Evolutionary conservation across 192 early-diverging fungal species (phyloP).

Genomic region (Lobosporangium transversale): DNA sequence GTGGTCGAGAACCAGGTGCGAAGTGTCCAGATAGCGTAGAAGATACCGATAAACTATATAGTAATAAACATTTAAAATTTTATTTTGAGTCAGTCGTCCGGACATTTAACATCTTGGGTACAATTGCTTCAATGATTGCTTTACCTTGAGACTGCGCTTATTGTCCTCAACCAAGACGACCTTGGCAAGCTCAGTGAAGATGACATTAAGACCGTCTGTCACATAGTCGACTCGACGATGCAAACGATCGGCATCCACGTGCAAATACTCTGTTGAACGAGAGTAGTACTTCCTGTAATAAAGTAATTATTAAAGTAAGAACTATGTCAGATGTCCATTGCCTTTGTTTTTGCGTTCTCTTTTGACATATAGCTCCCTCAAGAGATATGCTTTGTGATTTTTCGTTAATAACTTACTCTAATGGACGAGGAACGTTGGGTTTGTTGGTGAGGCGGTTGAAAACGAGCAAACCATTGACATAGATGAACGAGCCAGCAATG

Average conservation of each 20-base stretch:
- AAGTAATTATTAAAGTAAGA: not conserved
- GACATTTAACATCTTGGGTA: not conserved
- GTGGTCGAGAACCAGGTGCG: slow-evolving; percentile 53
- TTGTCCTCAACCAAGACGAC: slow-evolving; percentile 45
- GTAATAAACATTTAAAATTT: not conserved
- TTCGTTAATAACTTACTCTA: slow-evolving; percentile 26
- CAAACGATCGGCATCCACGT: slow-evolving; percentile 34
- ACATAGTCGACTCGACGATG: slow-evolving; percentile 48
- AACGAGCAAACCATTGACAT: slow-evolving; percentile 45
- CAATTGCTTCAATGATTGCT: not conserved
- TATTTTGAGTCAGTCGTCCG: not conserved
- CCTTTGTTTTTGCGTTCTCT: too few relatives aligned
- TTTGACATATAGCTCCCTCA: too few relatives aligned
- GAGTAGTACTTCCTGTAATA: slow-evolving; percentile 45
- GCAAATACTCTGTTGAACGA: slow-evolving; percentile 44
- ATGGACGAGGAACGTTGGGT: slow-evolving; percentile 26
- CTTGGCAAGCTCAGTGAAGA: slow-evolving; percentile 48
- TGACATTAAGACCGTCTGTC: slow-evolving; percentile 42
- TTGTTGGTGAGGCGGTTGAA: slow-evolving; percentile 51
- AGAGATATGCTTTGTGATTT: too few relatives aligned
- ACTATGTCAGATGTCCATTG: too few relatives aligned
- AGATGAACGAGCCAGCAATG: slow-evolving; percentile 44
- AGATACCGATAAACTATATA: slow-evolving; percentile 41
- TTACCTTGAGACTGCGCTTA: slow-evolving; percentile 38
- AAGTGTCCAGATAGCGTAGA: slow-evolving; percentile 48